A percentile compares a stretch with the other conserved stretches of the same genome.
Evolutionary conservation across 2,329 filamentous ascomycete species (phyloP).

Genomic region (Aspergillus fumigatus): DNA sequence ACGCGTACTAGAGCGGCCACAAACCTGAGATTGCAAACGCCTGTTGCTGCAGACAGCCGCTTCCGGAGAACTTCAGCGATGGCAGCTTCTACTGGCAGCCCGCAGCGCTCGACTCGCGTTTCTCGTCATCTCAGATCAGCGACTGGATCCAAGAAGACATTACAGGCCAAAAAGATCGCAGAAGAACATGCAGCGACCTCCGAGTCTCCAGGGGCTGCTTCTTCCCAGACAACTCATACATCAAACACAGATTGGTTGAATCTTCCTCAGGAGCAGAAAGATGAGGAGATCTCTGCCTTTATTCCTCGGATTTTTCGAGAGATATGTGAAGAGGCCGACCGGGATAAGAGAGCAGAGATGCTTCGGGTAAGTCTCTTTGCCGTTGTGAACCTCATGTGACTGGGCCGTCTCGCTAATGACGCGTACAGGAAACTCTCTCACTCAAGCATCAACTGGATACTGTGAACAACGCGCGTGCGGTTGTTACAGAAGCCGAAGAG

Average conservation of each 20-base stretch:
- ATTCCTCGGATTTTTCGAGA: neutral
- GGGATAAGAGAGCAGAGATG: neutral
- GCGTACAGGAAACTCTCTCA: neutral
- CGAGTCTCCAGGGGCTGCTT: neutral
- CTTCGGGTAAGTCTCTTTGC: neutral
- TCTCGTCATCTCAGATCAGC: neutral
- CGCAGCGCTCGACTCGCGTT: constrained; percentile 5
- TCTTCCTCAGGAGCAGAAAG: neutral
- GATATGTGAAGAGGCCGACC: neutral
- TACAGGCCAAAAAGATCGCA: neutral
- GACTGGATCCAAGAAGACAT: neutral
- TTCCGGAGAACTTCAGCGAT: constrained; percentile 6
- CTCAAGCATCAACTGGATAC: neutral
- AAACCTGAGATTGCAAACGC: neutral
- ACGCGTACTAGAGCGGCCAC: constrained; percentile 12
- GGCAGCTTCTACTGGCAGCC: constrained; percentile 16
- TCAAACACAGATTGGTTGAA: neutral
- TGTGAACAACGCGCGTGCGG: neutral
- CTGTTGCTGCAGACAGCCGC: constrained; percentile 2
- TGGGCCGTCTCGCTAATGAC: neutral
- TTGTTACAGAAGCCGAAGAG: neutral
- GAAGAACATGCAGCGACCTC: neutral
- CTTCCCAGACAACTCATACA: neutral
- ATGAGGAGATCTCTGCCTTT: neutral
- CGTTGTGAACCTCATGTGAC: neutral